These are phyloP conservation scores for Wickerhamomyces chambardii DNA, from an alignment of 805 yeast species.

Conservation along the genomic window DNA sequence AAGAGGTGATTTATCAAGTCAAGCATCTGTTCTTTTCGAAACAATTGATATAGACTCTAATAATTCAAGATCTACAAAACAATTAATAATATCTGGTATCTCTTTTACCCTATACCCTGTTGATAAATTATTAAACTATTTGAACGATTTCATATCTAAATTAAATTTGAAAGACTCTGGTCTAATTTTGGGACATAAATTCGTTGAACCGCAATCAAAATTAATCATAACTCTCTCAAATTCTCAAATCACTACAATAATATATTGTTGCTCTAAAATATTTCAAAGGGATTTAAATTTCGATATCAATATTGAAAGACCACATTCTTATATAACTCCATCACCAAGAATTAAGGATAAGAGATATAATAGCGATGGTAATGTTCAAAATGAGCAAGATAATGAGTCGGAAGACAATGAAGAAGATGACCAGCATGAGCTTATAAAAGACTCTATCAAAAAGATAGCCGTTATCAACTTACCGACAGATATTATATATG, in stretches of 20 bases:
- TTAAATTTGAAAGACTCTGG: slow-evolving; percentile 32
- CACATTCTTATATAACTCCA: slow-evolving; percentile 34
- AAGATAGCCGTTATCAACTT: background rate
- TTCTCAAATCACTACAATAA: slow-evolving; percentile 45
- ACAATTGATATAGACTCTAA: slow-evolving; percentile 19
- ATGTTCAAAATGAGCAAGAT: slow-evolving; percentile 16
- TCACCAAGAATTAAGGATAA: slow-evolving; percentile 5
- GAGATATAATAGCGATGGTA: slow-evolving; percentile 1
- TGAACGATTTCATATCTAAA: slow-evolving; percentile 35
- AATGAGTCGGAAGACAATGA: slow-evolving; percentile 24
- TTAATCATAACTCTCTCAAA: slow-evolving; percentile 44
- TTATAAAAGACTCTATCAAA: slow-evolving; percentile 27
- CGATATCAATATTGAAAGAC: slow-evolving; percentile 28
- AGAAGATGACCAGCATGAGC: slow-evolving; percentile 27
- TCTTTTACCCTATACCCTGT: slow-evolving; percentile 19
- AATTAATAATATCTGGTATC: slow-evolving; percentile 19
- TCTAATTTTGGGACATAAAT: slow-evolving; percentile 23
- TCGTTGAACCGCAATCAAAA: slow-evolving; percentile 20
- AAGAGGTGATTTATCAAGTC: slow-evolving; percentile 19
- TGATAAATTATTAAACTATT: slow-evolving; percentile 31
- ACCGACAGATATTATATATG: slow-evolving; percentile 53
- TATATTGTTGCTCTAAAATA: slow-evolving; percentile 33
- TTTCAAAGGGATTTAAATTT: slow-evolving; percentile 22
- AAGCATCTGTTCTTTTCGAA: slow-evolving; percentile 24
- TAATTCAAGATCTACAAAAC: slow-evolving; percentile 17